Evolutionary conservation across 192 early-diverging fungal genomes (phyloP), one percentile per base, ranked within the genome.

Genomic region (Pilaira anomala): DNA sequence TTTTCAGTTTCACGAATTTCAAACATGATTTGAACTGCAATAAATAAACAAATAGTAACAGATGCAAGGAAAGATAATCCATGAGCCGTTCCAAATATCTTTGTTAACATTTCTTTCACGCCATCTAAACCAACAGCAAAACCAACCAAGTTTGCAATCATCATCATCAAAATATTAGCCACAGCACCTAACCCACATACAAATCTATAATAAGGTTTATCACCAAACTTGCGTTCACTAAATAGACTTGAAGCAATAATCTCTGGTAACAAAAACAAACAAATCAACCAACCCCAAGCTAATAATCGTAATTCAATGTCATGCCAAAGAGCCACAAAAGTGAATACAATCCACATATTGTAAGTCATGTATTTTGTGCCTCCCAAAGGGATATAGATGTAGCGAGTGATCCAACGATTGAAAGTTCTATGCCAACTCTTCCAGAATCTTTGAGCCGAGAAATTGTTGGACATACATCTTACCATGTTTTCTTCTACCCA

Each of bases 311-410:
- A 64, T 22, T 87, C 81, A 44, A 97, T 89, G 63, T 98, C 97
- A 75, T 98, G 97, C 97, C 97, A 98, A 13, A 98, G 58, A 7
- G 95, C 97, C 8, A 98, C 97, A 83, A 97, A 98, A 1, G 94
- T 94, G 70, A 98, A 98, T 2, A 93, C 83, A 1, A 91, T 80
- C 74, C 88, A 92, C 26, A 90, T 87, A 68, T 95, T 95, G 73
- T 89, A 82, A 7, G 79, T 48, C 48, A 85, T 79, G 46, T 87
- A 83, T 7, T 74, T 71, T 2, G 81, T 68, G 26, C 95, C 96
- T 9, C 97, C 97, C 59, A 98, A 71, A 7, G 97, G 95, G 3
- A 98, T 81, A 73, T 98, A 98, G 29, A 98, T 79, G 61, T 92
- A 92, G 33, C 94, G 79, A 39, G 94, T 81, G 3, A 86, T 76